Conservation (phyloP, 2,329 filamentous ascomycete species). For the Fusarium temperatum region DNA sequence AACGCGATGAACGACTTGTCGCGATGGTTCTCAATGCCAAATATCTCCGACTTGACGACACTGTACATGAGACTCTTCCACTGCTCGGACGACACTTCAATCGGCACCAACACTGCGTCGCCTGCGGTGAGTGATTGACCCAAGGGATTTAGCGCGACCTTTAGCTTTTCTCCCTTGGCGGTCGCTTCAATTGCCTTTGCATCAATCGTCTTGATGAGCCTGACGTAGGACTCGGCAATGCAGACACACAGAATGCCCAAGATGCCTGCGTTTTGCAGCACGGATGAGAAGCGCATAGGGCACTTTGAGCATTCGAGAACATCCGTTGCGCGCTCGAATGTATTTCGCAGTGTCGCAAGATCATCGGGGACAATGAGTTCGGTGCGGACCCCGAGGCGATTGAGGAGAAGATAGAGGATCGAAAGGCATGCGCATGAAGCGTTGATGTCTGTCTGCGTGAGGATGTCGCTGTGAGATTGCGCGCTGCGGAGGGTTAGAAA, state of each 20-base stretch:
- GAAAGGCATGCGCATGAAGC: neutral
- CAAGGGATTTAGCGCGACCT: neutral
- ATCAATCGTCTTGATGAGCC: neutral
- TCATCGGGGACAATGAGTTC: neutral
- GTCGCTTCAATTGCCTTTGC: neutral
- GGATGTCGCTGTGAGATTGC: neutral
- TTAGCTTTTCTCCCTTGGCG: neutral
- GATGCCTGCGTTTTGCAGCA: neutral
- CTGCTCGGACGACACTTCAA: neutral
- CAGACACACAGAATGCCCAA: neutral
- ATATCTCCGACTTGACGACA: neutral
- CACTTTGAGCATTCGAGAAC: neutral
- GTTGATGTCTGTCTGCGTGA: constrained; percentile 6
- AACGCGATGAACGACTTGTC: neutral
- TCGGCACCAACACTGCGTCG: neutral
- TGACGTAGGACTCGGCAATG: neutral
- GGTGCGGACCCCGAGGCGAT: neutral
- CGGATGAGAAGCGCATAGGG: neutral
- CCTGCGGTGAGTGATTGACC: neutral
- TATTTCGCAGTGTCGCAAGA: neutral
- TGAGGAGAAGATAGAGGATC: constrained; percentile 3
- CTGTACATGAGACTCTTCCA: constrained; percentile 5
- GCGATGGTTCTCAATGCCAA: neutral
- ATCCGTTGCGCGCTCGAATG: neutral
- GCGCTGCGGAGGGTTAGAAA: neutral